Percentiles rank a stretch among this genome's conserved stretches.
These are phyloP conservation scores for Aspergillus novoparasiticus DNA, from an alignment of 2,329 filamentous ascomycete genomes.

Conservation along the genomic window DNA sequence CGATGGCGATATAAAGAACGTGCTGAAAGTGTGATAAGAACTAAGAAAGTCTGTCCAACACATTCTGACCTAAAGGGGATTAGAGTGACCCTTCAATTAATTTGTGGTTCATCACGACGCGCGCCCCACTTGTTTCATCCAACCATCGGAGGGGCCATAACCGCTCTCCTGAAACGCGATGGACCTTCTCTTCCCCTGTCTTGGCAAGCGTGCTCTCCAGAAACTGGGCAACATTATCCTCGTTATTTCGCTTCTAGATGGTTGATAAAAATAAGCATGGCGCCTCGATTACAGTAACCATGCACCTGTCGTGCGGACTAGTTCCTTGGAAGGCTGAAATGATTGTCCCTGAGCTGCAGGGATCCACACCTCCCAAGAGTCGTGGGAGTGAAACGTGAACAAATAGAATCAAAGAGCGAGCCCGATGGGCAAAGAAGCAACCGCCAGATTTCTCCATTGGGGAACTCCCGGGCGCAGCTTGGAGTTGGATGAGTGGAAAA, in stretches of 20 bases:
- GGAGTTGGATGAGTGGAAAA: no score
- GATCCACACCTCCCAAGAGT: background rate
- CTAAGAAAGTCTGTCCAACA: no score
- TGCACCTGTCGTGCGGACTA: background rate
- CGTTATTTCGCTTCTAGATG: background rate
- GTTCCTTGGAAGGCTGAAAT: background rate
- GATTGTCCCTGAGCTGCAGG: background rate
- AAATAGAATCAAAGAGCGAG: background rate
- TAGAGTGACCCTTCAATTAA: no score
- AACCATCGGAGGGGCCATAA: background rate
- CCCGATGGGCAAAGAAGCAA: background rate
- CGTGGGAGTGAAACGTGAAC: background rate
- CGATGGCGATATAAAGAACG: no score
- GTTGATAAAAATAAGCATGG: slow-evolving; percentile 1
- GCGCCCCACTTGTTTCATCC: background rate
- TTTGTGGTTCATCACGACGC: no score
- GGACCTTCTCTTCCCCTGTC: background rate
- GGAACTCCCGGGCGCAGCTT: background rate
- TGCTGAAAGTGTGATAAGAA: no score
- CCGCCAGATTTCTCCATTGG: background rate
- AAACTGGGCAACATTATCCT: background rate
- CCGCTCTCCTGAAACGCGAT: background rate
- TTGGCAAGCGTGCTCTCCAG: background rate
- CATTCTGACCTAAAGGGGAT: no score
- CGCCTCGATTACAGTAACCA: background rate